Conservation (phyloP, 306 rosid genomes). For the Dalbergia cochinchinensis region DNA sequence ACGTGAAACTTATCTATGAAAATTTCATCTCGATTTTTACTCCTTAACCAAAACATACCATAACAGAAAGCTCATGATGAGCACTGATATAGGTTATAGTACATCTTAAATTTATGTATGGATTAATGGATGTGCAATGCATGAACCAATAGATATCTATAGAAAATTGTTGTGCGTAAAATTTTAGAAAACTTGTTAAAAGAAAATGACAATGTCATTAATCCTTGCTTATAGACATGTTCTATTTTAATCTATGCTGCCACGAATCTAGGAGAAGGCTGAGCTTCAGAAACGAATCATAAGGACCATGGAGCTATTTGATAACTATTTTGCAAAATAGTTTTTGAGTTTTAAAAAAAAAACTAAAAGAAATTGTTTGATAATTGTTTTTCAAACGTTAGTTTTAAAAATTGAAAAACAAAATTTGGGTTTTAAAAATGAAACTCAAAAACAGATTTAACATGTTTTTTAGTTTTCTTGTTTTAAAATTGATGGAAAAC, state of each 20-base stretch:
- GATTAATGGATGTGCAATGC: neutral
- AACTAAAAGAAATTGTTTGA: no score
- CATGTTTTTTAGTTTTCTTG: no score
- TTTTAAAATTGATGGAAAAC: no score
- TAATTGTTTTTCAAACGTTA: no score
- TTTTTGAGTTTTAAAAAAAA: no score
- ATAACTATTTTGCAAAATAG: no score
- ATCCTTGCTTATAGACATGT: neutral
- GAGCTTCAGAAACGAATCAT: conserved; percentile 12
- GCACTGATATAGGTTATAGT: conserved; percentile 9
- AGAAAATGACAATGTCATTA: neutral
- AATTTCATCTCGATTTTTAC: no score
- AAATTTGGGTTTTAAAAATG: no score
- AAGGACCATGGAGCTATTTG: no score
- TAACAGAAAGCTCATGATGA: neutral
- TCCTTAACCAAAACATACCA: neutral
- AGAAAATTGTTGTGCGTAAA: neutral
- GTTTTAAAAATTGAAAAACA: no score
- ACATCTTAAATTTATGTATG: conserved; percentile 4
- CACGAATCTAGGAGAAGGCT: conserved; percentile 1
- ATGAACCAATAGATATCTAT: neutral
- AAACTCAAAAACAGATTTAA: no score
- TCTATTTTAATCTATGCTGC: neutral
- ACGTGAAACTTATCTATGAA: no score
- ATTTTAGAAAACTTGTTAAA: neutral